These are phyloP conservation scores for Pseudocercospora fuligena DNA, from an alignment of 2,329 filamentous ascomycete genomes.

Conservation along the genomic window DNA sequence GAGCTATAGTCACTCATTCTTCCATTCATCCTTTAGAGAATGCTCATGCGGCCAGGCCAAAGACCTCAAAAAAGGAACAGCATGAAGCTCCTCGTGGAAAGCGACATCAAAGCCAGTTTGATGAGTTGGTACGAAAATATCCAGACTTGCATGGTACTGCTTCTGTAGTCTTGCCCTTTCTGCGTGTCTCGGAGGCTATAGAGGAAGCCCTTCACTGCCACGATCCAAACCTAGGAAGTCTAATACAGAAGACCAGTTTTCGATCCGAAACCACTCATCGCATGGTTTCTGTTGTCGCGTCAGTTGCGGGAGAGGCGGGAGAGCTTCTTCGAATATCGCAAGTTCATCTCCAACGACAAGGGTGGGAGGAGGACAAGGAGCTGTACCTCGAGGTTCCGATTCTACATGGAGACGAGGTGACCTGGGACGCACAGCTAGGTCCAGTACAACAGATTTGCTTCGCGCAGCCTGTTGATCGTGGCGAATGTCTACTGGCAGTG, in stretches of 20 bases:
- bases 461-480: constrained; percentile 49
- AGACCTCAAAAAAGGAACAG: not conserved
- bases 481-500: constrained; percentile 55
- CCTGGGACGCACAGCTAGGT: constrained; percentile 61
- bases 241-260: constrained; percentile 64
- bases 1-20: not conserved
- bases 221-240: constrained; percentile 47
- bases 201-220: constrained; percentile 40
- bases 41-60: not conserved
- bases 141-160: constrained; percentile 34
- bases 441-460: constrained; percentile 62
- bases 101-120: constrained; percentile 27
- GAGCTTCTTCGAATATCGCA: constrained; percentile 62
- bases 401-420: constrained; percentile 53
- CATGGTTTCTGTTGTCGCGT: constrained; percentile 42
- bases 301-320: constrained; percentile 59
- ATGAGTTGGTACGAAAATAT: constrained; percentile 23
- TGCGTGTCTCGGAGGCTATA: constrained; percentile 40
- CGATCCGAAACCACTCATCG: constrained; percentile 44
- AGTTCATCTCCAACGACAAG: constrained; percentile 57
- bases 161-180: constrained; percentile 23
- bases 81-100: not conserved
- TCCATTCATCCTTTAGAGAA: constrained; percentile 35
- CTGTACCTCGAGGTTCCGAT: constrained; percentile 55
- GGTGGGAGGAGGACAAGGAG: constrained; percentile 58